These are phyloP conservation scores for Solanum chacoense DNA, from an alignment of 305 asterid genomes.

Conservation along the genomic window DNA sequence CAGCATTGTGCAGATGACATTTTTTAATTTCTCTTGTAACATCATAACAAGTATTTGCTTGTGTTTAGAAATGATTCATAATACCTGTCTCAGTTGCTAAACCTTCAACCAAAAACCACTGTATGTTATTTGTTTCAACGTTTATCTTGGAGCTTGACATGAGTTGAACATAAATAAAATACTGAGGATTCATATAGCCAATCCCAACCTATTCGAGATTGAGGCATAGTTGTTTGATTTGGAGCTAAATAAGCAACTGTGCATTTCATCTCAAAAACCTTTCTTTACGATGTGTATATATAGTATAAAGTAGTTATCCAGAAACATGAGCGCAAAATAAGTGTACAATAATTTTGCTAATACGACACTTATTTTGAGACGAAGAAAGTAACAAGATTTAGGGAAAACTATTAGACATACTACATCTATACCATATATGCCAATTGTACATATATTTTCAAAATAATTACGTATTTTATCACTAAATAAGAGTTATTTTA, in stretches of 20 bases:
- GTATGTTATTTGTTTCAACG: background rate
- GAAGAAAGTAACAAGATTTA: too few relatives aligned
- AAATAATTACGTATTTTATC: too few relatives aligned
- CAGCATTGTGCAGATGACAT: slow-evolving; percentile 5
- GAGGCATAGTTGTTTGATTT: background rate
- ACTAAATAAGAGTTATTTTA: background rate
- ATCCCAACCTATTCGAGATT: background rate
- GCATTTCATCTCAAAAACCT: background rate
- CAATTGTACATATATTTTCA: background rate
- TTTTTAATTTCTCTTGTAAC: background rate
- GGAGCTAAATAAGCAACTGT: background rate
- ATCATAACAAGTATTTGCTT: background rate
- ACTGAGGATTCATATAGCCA: background rate
- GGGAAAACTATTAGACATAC: background rate
- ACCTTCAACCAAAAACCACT: background rate
- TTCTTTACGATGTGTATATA: background rate
- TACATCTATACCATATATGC: background rate
- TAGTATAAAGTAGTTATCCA: background rate
- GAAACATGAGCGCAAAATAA: background rate
- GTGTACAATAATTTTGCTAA: background rate
- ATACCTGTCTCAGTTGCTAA: background rate
- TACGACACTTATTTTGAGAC: background rate
- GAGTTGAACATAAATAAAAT: background rate
- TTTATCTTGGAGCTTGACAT: background rate
- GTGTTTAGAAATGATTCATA: background rate